Conservation (phyloP, 2,329 filamentous ascomycete species). For the Cylindrodendrum hubeiense region DNA sequence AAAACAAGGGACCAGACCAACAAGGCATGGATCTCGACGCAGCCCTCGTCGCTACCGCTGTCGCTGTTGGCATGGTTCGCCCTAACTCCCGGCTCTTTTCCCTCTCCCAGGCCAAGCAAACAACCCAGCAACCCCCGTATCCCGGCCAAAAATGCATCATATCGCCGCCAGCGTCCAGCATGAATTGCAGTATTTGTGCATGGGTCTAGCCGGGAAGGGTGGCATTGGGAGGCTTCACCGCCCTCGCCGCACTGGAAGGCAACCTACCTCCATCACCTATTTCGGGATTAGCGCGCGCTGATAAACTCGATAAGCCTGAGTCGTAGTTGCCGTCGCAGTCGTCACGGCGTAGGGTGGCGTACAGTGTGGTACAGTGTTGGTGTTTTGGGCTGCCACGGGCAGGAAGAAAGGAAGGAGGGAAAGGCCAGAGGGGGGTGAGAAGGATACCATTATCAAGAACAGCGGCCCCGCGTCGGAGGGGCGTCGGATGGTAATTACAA, state of each 20-base stretch:
- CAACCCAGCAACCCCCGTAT: constrained; percentile 9
- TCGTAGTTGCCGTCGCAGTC: constrained; percentile 33
- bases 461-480: no score
- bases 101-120: constrained; percentile 15
- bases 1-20: constrained; percentile 11
- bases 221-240: constrained; percentile 41
- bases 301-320: constrained; percentile 51
- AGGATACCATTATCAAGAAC: no score
- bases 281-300: constrained; percentile 37
- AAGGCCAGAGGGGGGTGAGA: no score
- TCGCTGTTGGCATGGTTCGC: constrained; percentile 3
- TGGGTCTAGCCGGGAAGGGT: constrained; percentile 35
- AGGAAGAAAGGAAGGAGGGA: constrained; percentile 40
- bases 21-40: background rate
- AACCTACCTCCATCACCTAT: constrained; percentile 18
- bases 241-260: constrained; percentile 29
- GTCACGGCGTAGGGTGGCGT: background rate
- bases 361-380: constrained; percentile 15
- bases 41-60: background rate
- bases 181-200: constrained; percentile 38
- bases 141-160: constrained; percentile 26
- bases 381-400: constrained; percentile 13
- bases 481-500: no score
- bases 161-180: constrained; percentile 17
- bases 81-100: constrained; percentile 22